Conservation (phyloP, 495 filamentous ascomycete genomes). For the Penicillium odoratum region DNA sequence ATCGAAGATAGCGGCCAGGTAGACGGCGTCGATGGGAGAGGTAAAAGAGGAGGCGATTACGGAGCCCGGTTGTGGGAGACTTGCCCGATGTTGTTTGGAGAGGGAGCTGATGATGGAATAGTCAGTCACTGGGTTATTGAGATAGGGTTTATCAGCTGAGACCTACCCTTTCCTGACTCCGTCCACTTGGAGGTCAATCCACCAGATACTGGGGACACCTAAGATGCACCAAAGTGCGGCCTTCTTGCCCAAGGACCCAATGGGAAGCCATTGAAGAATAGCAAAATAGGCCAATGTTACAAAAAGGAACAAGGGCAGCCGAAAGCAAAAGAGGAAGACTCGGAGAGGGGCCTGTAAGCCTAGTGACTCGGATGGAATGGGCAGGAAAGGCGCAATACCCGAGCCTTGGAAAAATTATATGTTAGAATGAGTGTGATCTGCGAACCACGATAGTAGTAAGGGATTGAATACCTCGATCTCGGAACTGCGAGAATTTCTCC, state of each 20-base stretch:
- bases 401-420: constrained; percentile 59
- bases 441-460: not conserved
- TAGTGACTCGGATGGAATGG: constrained; percentile 62
- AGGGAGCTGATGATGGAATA: constrained; percentile 44
- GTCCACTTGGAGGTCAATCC: constrained; percentile 95
- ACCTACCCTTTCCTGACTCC: constrained; percentile 81
- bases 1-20: constrained; percentile 96
- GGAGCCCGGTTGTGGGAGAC: constrained; percentile 71
- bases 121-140: not conserved
- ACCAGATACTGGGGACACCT: constrained; percentile 88
- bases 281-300: constrained; percentile 71
- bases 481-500: constrained; percentile 97
- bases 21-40: constrained; percentile 88
- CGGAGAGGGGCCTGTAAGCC: constrained; percentile 61
- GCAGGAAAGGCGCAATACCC: constrained; percentile 93
- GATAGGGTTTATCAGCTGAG: not conserved
- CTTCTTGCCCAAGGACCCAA: constrained; percentile 78
- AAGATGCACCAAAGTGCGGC: constrained; percentile 83
- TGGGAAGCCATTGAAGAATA: constrained; percentile 80
- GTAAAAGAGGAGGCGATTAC: constrained; percentile 90
- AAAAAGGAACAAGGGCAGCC: constrained; percentile 74
- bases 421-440: constrained; percentile 10
- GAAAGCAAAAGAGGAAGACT: constrained; percentile 73
- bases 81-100: constrained; percentile 58
- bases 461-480: constrained; percentile 73